Percentiles rank a stretch among this genome's conserved stretches.
Evolutionary conservation across 225 moss, liverwort and hornwort species (phyloP).

Genomic region (Antitrichia curtipendula): DNA sequence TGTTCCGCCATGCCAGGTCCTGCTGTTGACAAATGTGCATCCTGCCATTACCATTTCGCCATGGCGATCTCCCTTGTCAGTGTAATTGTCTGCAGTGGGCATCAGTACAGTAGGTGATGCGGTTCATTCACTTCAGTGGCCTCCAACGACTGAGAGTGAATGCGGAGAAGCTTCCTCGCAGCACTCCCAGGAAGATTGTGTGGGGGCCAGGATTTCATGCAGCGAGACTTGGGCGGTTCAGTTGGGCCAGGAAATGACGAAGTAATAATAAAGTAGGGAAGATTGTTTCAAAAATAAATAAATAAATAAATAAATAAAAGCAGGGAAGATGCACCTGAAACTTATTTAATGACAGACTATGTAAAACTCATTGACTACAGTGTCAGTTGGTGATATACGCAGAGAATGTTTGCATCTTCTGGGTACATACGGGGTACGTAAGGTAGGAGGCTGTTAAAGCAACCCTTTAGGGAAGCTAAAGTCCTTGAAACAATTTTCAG

Average conservation of each 20-base stretch:
- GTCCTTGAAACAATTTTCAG: too few relatives aligned
- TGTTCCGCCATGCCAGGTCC: background rate
- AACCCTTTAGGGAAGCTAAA: too few relatives aligned
- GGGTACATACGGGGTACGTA: too few relatives aligned
- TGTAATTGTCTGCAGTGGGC: background rate
- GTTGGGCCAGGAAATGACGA: background rate
- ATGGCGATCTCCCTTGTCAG: constrained; percentile 2
- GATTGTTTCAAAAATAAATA: too few relatives aligned
- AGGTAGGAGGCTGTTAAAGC: too few relatives aligned
- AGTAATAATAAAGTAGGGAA: background rate
- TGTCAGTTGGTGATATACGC: too few relatives aligned
- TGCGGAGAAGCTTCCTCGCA: background rate
- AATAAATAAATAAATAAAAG: background rate
- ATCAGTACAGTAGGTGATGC: background rate
- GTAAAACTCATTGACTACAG: too few relatives aligned
- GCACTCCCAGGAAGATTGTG: background rate
- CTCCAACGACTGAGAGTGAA: background rate
- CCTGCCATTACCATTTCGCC: background rate
- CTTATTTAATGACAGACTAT: background rate
- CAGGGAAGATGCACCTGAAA: background rate
- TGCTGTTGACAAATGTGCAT: constrained; percentile 10
- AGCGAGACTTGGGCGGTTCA: background rate
- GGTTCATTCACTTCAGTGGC: background rate
- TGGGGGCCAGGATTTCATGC: background rate
- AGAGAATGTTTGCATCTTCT: too few relatives aligned